Conservation (phyloP, 352 stramenopile species). For the Phytophthora constricta region DNA sequence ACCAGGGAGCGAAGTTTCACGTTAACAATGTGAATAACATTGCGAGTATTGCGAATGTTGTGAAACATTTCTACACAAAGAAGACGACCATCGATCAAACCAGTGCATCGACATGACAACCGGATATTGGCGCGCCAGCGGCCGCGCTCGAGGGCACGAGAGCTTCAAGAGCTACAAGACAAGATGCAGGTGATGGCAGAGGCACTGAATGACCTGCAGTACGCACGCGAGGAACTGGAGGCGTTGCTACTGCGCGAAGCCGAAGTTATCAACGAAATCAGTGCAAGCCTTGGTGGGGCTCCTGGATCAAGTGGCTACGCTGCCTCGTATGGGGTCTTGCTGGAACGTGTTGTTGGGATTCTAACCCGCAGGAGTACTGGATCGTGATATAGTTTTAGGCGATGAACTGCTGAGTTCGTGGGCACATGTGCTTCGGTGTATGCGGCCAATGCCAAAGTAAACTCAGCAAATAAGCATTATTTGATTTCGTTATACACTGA, state of each 20-base stretch:
- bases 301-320: not conserved
- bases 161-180: conserved; percentile 2
- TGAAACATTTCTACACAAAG: no score
- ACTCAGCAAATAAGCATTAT: no score
- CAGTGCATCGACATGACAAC: no score
- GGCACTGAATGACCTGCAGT: not conserved
- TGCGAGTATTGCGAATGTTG: no score
- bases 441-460: no score
- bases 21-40: no score
- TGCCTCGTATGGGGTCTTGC: not conserved
- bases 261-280: not conserved
- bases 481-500: no score
- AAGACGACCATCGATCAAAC: no score
- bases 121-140: conserved; percentile 1
- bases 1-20: no score
- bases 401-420: no score
- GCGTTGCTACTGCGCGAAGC: not conserved
- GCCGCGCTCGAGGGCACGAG: not conserved
- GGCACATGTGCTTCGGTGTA: no score
- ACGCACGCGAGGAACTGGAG: not conserved
- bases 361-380: not conserved
- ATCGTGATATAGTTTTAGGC: no score
- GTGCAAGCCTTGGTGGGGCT: not conserved
- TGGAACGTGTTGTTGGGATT: not conserved
- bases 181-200: conserved; percentile 4